phyloP scores from a whole-genome alignment of 495 filamentous ascomycete species.

The Penicillium robsamsonii region DNA sequence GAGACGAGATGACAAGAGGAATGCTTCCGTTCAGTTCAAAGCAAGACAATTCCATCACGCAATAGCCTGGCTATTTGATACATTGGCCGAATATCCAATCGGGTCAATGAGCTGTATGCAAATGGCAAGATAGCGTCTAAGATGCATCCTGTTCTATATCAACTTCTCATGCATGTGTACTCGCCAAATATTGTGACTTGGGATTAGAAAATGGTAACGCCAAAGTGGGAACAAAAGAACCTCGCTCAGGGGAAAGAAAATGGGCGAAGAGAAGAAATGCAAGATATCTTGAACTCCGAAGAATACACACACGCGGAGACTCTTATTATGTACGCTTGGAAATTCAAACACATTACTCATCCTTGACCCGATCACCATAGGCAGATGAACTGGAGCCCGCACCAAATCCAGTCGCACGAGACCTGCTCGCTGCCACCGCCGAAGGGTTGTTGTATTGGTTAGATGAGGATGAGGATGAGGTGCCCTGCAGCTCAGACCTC shows the following conservation, averaged over 20 bases:
- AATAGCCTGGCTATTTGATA: not conserved
- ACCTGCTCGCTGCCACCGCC: slow-evolving; percentile 40
- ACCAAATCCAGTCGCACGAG: slow-evolving; percentile 32
- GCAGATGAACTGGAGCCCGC: slow-evolving; percentile 11
- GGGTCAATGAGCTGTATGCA: not conserved
- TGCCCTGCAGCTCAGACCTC: slow-evolving; percentile 22
- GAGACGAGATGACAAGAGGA: not conserved
- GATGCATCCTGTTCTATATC: not conserved
- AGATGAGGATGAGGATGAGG: slow-evolving; percentile 25
- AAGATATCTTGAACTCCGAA: slow-evolving; percentile 13
- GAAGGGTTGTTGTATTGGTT: slow-evolving; percentile 30
- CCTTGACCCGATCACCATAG: slow-evolving; percentile 30
- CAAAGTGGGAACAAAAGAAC: slow-evolving; percentile 13
- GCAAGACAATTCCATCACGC: not conserved
- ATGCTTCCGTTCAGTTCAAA: not conserved
- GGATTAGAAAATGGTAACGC: slow-evolving; percentile 1
- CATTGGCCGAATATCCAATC: not conserved
- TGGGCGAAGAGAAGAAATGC: slow-evolving; percentile 15
- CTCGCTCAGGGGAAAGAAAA: slow-evolving; percentile 17
- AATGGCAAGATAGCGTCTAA: not conserved
- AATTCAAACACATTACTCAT: slow-evolving; percentile 28
- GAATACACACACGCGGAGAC: slow-evolving; percentile 17
- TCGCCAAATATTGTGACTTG: not conserved
- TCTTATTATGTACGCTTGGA: slow-evolving; percentile 33
- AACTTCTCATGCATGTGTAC: slow-evolving; percentile 5